Percentiles rank a stretch among this genome's conserved stretches.
phyloP scores from a whole-genome alignment of 345 rosid species.

The Pistacia atlantica region DNA sequence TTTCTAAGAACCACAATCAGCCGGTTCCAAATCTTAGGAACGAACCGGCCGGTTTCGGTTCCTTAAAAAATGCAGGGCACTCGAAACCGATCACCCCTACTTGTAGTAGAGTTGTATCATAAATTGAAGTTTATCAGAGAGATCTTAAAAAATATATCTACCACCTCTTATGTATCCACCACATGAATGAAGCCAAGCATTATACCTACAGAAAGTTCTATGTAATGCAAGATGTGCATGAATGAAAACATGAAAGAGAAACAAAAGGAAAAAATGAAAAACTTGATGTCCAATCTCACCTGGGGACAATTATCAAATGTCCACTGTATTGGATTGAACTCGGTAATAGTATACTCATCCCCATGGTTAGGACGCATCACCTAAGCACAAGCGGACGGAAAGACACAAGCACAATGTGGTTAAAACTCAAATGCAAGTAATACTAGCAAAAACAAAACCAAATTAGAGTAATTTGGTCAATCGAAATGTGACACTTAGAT shows the following conservation, averaged over 20 bases:
- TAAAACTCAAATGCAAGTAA: background rate
- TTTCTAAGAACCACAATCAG: too few relatives aligned
- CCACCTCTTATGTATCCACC: background rate
- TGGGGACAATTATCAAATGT: conserved; percentile 54
- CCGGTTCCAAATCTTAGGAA: too few relatives aligned
- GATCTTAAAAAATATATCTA: background rate
- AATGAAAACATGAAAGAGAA: background rate
- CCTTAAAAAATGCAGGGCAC: too few relatives aligned
- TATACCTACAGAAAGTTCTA: background rate
- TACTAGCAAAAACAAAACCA: background rate
- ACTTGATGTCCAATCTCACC: conserved; percentile 36
- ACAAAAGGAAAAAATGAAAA: background rate
- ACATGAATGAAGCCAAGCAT: background rate
- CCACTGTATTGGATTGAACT: conserved; percentile 75
- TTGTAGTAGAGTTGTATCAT: background rate
- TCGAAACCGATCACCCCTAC: too few relatives aligned
- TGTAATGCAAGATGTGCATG: too few relatives aligned
- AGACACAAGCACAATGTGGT: background rate
- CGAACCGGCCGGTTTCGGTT: too few relatives aligned
- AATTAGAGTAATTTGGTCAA: background rate
- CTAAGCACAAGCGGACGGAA: conserved; percentile 36
- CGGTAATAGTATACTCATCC: conserved; percentile 65
- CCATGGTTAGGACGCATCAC: conserved; percentile 79
- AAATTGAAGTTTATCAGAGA: background rate
- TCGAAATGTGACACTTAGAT: background rate